A percentile compares a stretch with the other conserved stretches of the same genome.
Evolutionary conservation across 352 stramenopile species (phyloP).

Genomic region (Phytophthora meadii): DNA sequence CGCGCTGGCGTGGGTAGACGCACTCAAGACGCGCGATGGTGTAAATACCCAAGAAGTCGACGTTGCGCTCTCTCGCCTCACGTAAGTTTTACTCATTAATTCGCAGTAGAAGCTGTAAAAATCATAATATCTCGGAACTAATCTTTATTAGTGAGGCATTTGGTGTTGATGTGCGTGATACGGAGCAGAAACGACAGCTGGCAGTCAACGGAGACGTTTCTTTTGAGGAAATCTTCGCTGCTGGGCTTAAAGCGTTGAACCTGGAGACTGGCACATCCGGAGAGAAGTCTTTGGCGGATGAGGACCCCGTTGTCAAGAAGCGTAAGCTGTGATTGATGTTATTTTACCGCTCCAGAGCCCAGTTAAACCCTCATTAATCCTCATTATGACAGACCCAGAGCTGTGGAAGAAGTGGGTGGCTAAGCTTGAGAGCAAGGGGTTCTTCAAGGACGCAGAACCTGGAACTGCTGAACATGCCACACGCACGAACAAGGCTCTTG

Average conservation of each 20-base stretch:
- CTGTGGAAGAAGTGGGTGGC: conserved; percentile 90
- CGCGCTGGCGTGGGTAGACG: conserved; percentile 74
- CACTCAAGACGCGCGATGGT: conserved; percentile 59
- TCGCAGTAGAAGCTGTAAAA: conserved; percentile 39
- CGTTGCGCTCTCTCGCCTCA: conserved; percentile 68
- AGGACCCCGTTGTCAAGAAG: conserved; percentile 80
- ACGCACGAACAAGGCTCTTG: conserved; percentile 75
- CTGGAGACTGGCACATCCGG: conserved; percentile 49
- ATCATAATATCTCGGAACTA: background rate
- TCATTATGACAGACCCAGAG: conserved; percentile 61
- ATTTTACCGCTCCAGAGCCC: background rate
- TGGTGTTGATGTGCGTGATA: conserved; percentile 63
- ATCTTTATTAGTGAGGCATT: conserved; percentile 71
- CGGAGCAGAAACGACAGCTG: conserved; percentile 58
- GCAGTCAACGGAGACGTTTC: conserved; percentile 47
- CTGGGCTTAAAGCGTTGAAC: conserved; percentile 67
- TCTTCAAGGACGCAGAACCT: conserved; percentile 69
- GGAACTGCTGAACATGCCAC: conserved; percentile 70
- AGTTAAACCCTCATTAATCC: conserved; percentile 5
- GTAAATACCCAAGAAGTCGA: conserved; percentile 75
- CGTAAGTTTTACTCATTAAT: conserved; percentile 24
- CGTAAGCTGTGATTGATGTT: conserved; percentile 42
- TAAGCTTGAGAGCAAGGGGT: conserved; percentile 88
- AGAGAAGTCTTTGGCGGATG: conserved; percentile 42
- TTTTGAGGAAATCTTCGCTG: conserved; percentile 78